These are phyloP conservation scores for Metschnikowia cerradonensis DNA, from an alignment of 805 yeast species.

Conservation along the genomic window DNA sequence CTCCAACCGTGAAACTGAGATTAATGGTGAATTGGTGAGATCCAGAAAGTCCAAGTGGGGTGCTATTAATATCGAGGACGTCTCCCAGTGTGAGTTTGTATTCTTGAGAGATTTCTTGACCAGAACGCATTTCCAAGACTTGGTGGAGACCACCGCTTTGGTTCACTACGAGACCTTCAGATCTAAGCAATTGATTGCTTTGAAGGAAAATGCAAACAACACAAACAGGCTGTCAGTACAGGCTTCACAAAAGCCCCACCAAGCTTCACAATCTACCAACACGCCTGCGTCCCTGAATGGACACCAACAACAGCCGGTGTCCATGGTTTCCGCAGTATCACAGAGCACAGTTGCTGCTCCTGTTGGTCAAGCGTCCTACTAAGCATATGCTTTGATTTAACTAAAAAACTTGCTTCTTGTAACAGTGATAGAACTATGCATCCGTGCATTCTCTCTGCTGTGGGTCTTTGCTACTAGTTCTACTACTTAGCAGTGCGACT, in stretches of 20 bases:
- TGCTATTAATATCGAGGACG: constrained; percentile 87
- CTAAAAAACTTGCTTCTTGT: constrained; percentile 1
- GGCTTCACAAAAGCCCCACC: constrained; percentile 1
- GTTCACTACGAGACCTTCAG: constrained; percentile 91
- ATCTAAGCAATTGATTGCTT: constrained; percentile 86
- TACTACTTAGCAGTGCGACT: neutral
- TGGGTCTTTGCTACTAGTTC: constrained; percentile 1
- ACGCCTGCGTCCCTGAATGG: constrained; percentile 5
- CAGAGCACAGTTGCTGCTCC: constrained; percentile 15
- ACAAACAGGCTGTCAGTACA: constrained; percentile 35
- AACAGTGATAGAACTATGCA: neutral
- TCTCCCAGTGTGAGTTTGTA: constrained; percentile 91
- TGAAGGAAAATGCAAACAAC: constrained; percentile 81
- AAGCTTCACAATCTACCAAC: constrained; percentile 7
- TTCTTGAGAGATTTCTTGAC: constrained; percentile 91
- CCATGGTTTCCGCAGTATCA: constrained; percentile 18
- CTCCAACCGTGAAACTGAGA: constrained; percentile 69
- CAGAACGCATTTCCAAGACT: constrained; percentile 91
- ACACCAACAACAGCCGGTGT: constrained; percentile 9
- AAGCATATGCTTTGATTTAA: neutral
- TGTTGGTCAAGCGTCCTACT: constrained; percentile 1
- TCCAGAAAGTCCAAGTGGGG: constrained; percentile 97
- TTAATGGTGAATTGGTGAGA: constrained; percentile 75
- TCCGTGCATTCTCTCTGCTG: neutral
- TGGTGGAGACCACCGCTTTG: constrained; percentile 86